Evolutionary conservation across 306 rosid species (phyloP), one percentile per base, ranked within the genome.

Genomic region (Malus orientalis): DNA sequence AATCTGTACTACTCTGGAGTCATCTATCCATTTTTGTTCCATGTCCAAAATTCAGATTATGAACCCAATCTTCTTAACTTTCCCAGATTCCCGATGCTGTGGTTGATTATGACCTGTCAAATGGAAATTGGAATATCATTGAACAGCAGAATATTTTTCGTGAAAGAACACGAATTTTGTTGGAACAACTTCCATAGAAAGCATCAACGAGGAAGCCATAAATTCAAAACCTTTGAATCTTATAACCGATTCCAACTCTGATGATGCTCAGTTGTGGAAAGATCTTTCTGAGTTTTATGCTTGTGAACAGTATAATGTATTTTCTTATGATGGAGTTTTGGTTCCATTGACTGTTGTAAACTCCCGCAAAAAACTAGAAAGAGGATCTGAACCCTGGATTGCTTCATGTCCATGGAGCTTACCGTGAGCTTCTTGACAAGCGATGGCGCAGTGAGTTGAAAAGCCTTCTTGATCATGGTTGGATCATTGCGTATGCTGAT

Each of bases 1-100:
- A 73, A 73, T 18, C 16, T 73, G 42, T 25, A 40, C 36, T 27
- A 59, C 61, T 44, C 29, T 44, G 25, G 69, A 20, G 6, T 73
- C 25, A 2, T 73, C 69, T 73, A 25, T 65, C 64, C 29, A 27
- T 64, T 73, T 49, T 14, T 71, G 63, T 51, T 51, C 55, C 54
- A 36, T 81, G 61, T 49, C 53, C 74, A 81, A 76, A 23, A 20
- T 67, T 61, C 74, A 45, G 40, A 44, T 40, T 16, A 60, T 70
- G 71, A 67, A 76, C 74, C 69, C 72, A 78, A 71, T 67, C 72
- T 57, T 23, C 68, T 22, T 23, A 33, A 74, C 65, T 27, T 81
- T 81, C 82, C 76, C 96, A 96, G 97, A 96, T 91, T 98, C 99
- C 99, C 4, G 97, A 92, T 91, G 96, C 97, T 47, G 90, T 92